Evolutionary conservation across 257 asterid genomes (phyloP), one percentile per base, ranked within the genome.

Genomic region (Ligustrum vulgare): DNA sequence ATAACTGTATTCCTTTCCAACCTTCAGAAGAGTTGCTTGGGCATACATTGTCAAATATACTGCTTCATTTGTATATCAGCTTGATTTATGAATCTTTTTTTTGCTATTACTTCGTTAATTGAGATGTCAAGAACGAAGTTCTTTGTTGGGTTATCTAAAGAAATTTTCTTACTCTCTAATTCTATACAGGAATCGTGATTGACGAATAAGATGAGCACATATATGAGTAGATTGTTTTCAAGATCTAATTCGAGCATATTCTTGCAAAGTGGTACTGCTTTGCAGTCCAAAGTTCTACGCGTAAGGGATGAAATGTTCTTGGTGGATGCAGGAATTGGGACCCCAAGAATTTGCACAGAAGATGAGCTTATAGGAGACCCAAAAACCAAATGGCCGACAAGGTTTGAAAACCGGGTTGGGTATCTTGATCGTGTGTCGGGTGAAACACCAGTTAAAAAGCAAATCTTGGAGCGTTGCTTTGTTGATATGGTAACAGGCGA

Each of bases 401-500:
- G 72, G 7, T 83, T 86, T 81, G n/a, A 81, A 6, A 77, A 37
- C 71, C 72, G 63, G 72, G 88, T 87, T 74, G 90, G 90, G 1
- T 84, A 70, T 77, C 88, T 85, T 73, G 72, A 70, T 78, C 87
- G 81, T 1, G 73, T 79, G 9, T 68, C 73, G 11, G 64, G 71
- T 0, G 84, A 80, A 20, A 22, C 74, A 75, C 71, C 72, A 10
- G 77, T 80, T 25, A 84, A 49, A 1, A 83, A 54, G 64, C 31
- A 69, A 22, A 2, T 75, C 4, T 20, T 87, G 77, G 88, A 87
- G 81, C 88, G 89, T 4, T 83, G 80, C 72, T 87, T 87, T 80
- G 88, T 85, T 32, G 89, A 87, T 76, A 22, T 87, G 76, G 86
- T 87, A 2, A 84, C 90, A 36, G 92, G 90, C 0, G 86, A 85